These are phyloP conservation scores for Termitomyces sp. DNA, from an alignment of 768 basidiomycete genomes.

Conservation along the genomic window DNA sequence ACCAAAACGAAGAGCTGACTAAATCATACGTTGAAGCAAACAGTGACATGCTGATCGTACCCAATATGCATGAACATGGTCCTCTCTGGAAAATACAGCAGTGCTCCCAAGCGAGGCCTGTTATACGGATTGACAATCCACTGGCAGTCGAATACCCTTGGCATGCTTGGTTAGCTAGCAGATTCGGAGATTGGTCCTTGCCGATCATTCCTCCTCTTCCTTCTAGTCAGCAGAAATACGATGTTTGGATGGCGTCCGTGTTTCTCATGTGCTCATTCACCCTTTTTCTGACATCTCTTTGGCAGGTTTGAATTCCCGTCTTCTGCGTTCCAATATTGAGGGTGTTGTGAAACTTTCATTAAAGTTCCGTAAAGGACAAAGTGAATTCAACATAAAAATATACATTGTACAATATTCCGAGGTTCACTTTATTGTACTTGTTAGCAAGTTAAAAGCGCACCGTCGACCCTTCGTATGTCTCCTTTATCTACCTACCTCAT, in stretches of 20 bases:
- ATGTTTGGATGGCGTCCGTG: constrained; percentile 3
- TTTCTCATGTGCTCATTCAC: not conserved
- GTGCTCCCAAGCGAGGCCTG: not conserved
- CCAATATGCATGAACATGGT: not conserved
- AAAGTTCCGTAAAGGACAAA: not conserved
- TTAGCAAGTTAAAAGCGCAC: too few relatives aligned
- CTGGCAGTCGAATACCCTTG: not conserved
- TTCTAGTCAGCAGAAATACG: not conserved
- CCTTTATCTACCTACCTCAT: too few relatives aligned
- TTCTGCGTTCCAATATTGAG: not conserved
- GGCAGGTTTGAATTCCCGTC: not conserved
- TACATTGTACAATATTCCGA: too few relatives aligned
- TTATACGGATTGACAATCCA: not conserved
- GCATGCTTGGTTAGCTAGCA: constrained; percentile 1
- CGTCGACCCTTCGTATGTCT: too few relatives aligned
- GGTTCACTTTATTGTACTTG: too few relatives aligned
- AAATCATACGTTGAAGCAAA: not conserved
- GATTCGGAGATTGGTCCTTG: not conserved
- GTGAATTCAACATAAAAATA: too few relatives aligned
- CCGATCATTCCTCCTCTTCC: not conserved
- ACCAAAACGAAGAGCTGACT: not conserved
- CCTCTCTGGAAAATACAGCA: not conserved
- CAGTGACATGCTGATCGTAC: not conserved
- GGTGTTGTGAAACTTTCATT: not conserved
- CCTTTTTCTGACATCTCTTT: not conserved